Conservation (phyloP, 2,329 filamentous ascomycete species). For the Celoporthe dispersa region DNA sequence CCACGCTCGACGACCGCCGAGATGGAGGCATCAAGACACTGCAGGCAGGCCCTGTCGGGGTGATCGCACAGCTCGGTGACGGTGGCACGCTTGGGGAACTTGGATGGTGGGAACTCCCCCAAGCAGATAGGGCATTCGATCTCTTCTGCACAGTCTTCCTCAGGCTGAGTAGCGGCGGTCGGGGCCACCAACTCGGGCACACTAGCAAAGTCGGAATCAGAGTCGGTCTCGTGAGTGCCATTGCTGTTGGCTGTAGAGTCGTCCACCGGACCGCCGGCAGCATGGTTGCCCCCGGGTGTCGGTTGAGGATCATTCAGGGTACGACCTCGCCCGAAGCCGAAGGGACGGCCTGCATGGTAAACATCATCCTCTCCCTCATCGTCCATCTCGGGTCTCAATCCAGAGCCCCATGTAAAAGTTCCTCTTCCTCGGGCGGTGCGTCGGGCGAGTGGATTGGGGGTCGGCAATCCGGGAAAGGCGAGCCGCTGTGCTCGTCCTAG, state of each 20-base stretch:
- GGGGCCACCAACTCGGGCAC: neutral
- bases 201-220: neutral
- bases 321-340: slow-evolving; percentile 14
- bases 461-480: too few relatives aligned
- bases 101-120: slow-evolving; percentile 22
- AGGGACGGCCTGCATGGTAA: neutral
- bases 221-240: too few relatives aligned
- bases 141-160: slow-evolving; percentile 2
- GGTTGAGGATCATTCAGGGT: slow-evolving; percentile 12
- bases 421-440: too few relatives aligned
- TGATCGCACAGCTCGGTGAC: slow-evolving; percentile 24
- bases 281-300: neutral
- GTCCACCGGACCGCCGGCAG: neutral
- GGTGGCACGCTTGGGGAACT: slow-evolving; percentile 15
- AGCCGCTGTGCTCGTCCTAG: neutral
- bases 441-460: too few relatives aligned
- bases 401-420: neutral
- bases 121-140: slow-evolving; percentile 28
- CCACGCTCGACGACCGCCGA: slow-evolving; percentile 21
- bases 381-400: neutral
- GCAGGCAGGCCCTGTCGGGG: slow-evolving; percentile 27
- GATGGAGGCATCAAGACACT: slow-evolving; percentile 27
- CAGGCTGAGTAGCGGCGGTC: neutral
- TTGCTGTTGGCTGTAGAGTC: neutral
- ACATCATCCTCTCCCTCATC: neutral